Base-by-base conservation (phyloP, 2,329 filamentous ascomycete species). In the Aspergillus carbonarius region DNA sequence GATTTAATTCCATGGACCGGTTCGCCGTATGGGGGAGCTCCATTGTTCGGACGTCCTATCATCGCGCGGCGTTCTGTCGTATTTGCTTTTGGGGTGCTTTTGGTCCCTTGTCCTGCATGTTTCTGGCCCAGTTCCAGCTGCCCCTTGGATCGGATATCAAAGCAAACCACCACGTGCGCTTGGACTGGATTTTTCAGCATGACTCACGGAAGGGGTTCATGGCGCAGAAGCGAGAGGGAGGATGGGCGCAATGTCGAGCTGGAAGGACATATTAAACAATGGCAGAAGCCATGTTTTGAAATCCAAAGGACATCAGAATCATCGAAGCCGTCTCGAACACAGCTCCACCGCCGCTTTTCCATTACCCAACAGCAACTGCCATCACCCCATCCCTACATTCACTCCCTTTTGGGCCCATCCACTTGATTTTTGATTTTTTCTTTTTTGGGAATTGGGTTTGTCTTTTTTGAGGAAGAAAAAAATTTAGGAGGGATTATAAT, bases 331-430 rank as follows among this genome's bases (percentile, higher is more conserved):
- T 30, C 44, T 48, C 44, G 23, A 48, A 27, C 44, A 7, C n/a
- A 32, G 23, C 44, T 48, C 44, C 44, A 48, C 44, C 44, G 25
- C n/a, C 9, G 44, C 23, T 48, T 61, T 61, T 57, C 57, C 34
- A 63, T 63, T 63, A 63, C 61, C 40, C 60, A 63, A 63, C 57
- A 9, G 50, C 52, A 62, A 62, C 44, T 27, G 44, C 60, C 50
- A 55, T 60, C 55, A 56, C 49, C 55, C 59, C 60, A 62, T 62
- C 59, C 59, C 54, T 58, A 47, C 54, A 60, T 61, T 59, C 59
- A 49, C 37, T 48, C 44, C 27, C n/a, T 8, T 32, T 60, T 52
- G 18, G 37, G 35, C 44, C 51, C 34, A 18, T 27, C 40, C 30
- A 32, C 17, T 50, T 56, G 23, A 44, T 39, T 53, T 47, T 48